Evolutionary conservation across 1,284 basidiomycete genomes (phyloP).

Genomic region (Heterobasidion occidentale): DNA sequence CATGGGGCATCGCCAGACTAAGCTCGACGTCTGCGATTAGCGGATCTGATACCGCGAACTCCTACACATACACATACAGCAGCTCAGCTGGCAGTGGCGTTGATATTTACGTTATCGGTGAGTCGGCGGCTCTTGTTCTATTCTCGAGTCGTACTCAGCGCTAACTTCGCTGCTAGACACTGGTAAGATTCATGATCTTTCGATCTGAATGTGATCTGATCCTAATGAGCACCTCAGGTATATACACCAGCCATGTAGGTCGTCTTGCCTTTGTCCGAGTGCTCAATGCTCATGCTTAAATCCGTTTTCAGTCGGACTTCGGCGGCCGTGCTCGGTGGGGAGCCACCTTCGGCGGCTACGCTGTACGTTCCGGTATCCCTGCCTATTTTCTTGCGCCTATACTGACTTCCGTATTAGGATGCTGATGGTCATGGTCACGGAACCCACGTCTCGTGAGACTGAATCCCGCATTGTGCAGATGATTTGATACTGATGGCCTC

Average conservation of each 20-base stretch:
- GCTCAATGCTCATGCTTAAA: too few species aligned
- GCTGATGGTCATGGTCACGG: conserved; percentile 53
- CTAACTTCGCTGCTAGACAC: conserved; percentile 14
- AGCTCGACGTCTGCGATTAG: conserved; percentile 13
- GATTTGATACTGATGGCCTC: conserved; percentile 25
- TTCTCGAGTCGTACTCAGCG: neutral
- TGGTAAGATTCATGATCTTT: conserved; percentile 8
- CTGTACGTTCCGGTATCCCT: conserved; percentile 6
- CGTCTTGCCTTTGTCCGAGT: neutral
- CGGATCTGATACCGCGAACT: conserved; percentile 8
- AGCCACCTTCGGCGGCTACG: conserved; percentile 32
- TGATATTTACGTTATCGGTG: conserved; percentile 26
- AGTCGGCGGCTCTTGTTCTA: conserved; percentile 1
- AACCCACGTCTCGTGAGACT: conserved; percentile 30
- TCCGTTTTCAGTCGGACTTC: conserved; percentile 38
- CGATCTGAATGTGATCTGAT: neutral
- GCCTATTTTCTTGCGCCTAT: neutral
- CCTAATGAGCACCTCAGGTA: conserved; percentile 23
- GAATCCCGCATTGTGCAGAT: neutral
- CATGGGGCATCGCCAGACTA: conserved; percentile 28
- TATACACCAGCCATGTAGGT: conserved; percentile 53
- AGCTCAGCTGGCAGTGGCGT: conserved; percentile 23
- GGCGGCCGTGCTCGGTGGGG: conserved; percentile 66
- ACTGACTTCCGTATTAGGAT: conserved; percentile 34
- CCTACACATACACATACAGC: conserved; percentile 23